Base-by-base conservation (phyloP, 225 moss, liverwort and hornwort genomes). In the Pseudisothecium myosuroides region DNA sequence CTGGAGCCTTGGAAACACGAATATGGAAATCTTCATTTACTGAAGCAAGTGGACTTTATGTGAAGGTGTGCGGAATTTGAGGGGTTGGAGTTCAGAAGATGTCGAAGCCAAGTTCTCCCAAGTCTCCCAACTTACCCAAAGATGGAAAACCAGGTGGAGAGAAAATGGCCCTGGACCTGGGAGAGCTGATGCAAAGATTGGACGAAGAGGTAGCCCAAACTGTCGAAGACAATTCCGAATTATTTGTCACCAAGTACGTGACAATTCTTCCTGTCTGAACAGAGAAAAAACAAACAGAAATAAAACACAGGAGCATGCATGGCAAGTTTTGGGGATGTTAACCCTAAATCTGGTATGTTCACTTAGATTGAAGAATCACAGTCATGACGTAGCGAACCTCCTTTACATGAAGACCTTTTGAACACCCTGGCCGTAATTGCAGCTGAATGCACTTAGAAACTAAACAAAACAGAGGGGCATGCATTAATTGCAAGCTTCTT, bases 191-290 rank as follows among this genome's bases (percentile, higher is more conserved):
- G 90, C 83, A 73, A 67, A 85, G 90, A 67, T 76, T 94, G 56
- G 92, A 94, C 41, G 92, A 92, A 87, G 92, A 84, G 32, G 72
- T 88, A 71, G 89, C 86, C 20, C 82, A 90, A 85, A 52, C 60
- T 32, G 61, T 85, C 9, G 87, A 88, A 88, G 90, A 88, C 47
- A 54, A 52, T n/a, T 76, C 91, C 58, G 82, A 80, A 34, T 77
- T 85, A 54, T 82, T 88, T 65, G 81, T 88, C 56, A 91, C 91
- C 69, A 92, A 94, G 93, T 94, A 91, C 26, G 71, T 85, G 69
- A 83, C 20, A 83, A 79, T 12, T 59, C 52, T 67, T n/a, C 66
- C 54, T 67, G 83, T 1, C n/a, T 87, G 55, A n/a, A 39, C 73
- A 50, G 47, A 45, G 27, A n/a, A 50, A 24, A n/a, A 16, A 22